Percentiles rank a stretch among this genome's conserved stretches.
Evolutionary conservation across 441 rosid genomes (phyloP).

Genomic region (Macaranga tanarius): DNA sequence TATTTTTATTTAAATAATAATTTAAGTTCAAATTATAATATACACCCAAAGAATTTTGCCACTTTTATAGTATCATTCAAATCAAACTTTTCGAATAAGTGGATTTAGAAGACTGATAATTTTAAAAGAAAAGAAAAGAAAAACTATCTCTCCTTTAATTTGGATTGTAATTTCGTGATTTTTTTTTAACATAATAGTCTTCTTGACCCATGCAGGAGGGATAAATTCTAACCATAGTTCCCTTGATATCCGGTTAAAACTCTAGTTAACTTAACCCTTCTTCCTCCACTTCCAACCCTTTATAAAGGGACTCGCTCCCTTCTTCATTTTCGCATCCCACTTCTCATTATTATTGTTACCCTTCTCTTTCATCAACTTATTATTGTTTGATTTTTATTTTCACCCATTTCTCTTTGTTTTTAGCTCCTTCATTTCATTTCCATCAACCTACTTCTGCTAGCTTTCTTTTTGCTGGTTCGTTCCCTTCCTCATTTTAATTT

Average conservation of each 20-base stretch:
- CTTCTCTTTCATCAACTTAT: too few species aligned
- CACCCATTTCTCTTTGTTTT: conserved; percentile 8
- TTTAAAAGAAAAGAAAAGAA: too few species aligned
- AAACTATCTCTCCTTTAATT: too few species aligned
- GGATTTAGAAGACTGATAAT: too few species aligned
- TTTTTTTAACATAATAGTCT: too few species aligned
- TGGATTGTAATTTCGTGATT: too few species aligned
- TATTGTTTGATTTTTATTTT: conserved; percentile 1
- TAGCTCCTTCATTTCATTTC: background rate
- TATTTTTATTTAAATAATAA: too few species aligned
- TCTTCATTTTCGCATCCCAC: background rate
- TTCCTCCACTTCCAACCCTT: conserved; percentile 20
- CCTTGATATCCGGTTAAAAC: conserved; percentile 10
- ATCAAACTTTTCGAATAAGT: too few species aligned
- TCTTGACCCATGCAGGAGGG: background rate
- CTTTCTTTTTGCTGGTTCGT: conserved; percentile 15
- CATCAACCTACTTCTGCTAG: too few species aligned
- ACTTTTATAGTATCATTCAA: too few species aligned
- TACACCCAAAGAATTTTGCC: too few species aligned
- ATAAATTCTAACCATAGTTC: conserved; percentile 38
- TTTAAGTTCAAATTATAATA: too few species aligned
- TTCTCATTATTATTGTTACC: background rate
- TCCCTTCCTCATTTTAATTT: background rate
- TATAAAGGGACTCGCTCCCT: conserved; percentile 25
- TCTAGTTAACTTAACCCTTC: conserved; percentile 16